Evolutionary conservation across 2,329 filamentous ascomycete species (phyloP), one percentile per base, ranked within the genome.

Genomic region (Phaeosphaeria sp.): DNA sequence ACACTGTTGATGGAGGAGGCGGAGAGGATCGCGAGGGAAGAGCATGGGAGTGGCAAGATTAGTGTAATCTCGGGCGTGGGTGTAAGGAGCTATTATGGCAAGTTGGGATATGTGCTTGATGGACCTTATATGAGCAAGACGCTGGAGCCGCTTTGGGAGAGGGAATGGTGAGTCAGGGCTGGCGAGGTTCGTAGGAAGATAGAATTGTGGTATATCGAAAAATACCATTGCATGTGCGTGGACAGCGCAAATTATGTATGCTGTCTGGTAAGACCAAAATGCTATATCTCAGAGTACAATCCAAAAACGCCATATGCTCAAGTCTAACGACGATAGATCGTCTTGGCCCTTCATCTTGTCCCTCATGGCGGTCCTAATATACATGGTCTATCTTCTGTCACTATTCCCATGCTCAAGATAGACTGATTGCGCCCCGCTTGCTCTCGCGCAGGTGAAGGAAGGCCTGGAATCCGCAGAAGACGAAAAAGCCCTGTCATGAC

Each of bases 41-140:
- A 99, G 79, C 95, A 99, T 73, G 91, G 93, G 6, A 97, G 93
- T 68, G 85, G 85, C 59, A 99, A 99, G 84, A 92, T 99, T 55
- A 95, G 92, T 73, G 93, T 99, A 65, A 99, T 99, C 60, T 97
- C 93, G n/a, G 95, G 95, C 27, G 93, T 99, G 7, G 95, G 95
- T 13, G 96, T 98, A 18, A 85, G 95, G 72, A 96, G 92, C 73
- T 99, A 99, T 76, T 99, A 99, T 75, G 89, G 87, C 63, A 94
- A 93, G 77, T 84, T 99, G 30, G 95, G 95, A 1, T 99, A 97
- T 80, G 92, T 87, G 83, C 83, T 99, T 27, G 95, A 99, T 76
- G 95, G 95, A 9, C 92, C 91, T 11, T 97, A 96, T 51, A 77
- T 77, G 75, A 76, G 73, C 51, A 77, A 75, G 67, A 73, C 64